phyloP scores from a whole-genome alignment of 108 stramenopile species.

The Nitzschia sp. region DNA sequence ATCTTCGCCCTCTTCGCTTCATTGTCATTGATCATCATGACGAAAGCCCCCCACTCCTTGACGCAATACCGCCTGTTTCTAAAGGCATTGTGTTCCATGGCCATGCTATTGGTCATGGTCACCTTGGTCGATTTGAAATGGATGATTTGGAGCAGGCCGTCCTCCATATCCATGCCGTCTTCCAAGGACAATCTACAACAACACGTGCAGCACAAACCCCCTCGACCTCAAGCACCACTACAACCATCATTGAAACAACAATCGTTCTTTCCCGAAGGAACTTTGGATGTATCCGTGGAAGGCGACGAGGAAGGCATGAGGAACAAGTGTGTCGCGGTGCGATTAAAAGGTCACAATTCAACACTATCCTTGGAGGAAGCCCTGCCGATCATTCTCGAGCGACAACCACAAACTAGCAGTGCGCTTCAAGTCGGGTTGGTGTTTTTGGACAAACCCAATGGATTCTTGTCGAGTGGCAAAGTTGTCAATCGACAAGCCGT shows the following conservation, averaged over 20 bases:
- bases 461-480: conserved; percentile 2
- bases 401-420: neutral
- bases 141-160: no score
- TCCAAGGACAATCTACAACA: neutral
- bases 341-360: neutral
- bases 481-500: neutral
- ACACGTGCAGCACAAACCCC: neutral
- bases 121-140: neutral
- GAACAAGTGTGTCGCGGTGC: neutral
- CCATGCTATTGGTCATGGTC: neutral
- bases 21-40: no score
- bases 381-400: neutral
- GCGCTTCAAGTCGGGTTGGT: neutral
- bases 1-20: no score
- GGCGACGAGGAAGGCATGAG: neutral
- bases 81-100: neutral
- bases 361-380: neutral
- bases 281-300: conserved; percentile 3
- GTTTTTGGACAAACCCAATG: neutral
- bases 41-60: neutral
- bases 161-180: neutral
- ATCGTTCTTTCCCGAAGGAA: no score
- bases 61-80: neutral
- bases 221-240: neutral
- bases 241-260: neutral